Evolutionary conservation across 371 early-diverging fungal species (phyloP), one percentile per base, ranked within the genome.

Genomic region (Haplosporangium sp.): DNA sequence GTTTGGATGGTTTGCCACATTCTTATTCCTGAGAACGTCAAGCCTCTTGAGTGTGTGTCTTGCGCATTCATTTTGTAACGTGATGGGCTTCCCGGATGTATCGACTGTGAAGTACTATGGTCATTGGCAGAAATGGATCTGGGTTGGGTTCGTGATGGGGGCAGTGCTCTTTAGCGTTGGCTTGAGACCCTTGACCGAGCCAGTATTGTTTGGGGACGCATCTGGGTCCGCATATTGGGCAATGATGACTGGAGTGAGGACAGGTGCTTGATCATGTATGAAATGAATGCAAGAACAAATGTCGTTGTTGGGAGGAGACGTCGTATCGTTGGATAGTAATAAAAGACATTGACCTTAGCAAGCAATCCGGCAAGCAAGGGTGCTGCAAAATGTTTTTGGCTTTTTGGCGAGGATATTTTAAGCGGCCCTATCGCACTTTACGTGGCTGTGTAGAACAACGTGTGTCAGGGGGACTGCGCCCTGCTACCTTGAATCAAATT

Each of bases 1-100:
- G 23, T 77, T 71, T 55, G 77, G 77, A 1, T 77, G 77, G 77
- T 77, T 77, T 55, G 72, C 71, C 9, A 67, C 72, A 0, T 77
- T 62, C 40, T 20, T 67, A 20, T 77, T 77, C 50, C 55, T 77
- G 13, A 62, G 77, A 52, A 77, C 77, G n/a, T 77, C 77, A 6
- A 71, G 60, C 11, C 20, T 77, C 18, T 38, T 71, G 41, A 68
- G 46, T 6, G 71, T 71, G 0, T 71, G 68, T 42, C 52, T 77
- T 10, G 59, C 64, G 42, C 77, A 77, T 20, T 37, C 56, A 3
- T 64, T 77, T 10, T 77, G 77, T 38, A 77, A 71, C 21, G 38
- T 77, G 48, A 71, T 77, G 77, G 77, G 77, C 4, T 59, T 71
- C 42, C 77, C 77, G 1, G 77, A 77, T 21, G 64, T 77, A 2